phyloP scores from a whole-genome alignment of 2,329 filamentous ascomycete species.

The Microdochium bolleyi region DNA sequence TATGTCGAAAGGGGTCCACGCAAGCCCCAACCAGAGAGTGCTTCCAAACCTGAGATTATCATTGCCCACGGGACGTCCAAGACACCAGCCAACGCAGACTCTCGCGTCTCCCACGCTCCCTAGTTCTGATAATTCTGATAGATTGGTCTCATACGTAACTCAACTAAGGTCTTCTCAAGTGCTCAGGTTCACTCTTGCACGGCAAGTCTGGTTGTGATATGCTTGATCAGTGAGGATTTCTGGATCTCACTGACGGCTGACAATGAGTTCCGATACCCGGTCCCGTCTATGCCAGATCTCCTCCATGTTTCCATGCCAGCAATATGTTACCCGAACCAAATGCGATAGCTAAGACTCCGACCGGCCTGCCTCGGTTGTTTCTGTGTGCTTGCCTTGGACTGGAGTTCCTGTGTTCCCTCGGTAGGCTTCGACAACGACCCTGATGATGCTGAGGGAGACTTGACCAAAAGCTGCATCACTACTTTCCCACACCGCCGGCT shows the following conservation, averaged over 20 bases:
- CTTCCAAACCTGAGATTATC: neutral
- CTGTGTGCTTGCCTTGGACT: neutral
- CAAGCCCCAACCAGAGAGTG: neutral
- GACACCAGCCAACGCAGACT: neutral
- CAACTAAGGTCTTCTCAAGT: neutral
- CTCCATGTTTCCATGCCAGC: neutral
- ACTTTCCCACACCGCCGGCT: neutral
- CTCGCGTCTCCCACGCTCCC: neutral
- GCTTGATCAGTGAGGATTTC: neutral
- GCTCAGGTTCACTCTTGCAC: neutral
- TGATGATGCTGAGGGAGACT: neutral
- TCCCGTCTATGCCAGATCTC: neutral
- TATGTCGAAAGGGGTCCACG: neutral
- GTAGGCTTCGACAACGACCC: neutral
- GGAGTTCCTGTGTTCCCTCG: neutral
- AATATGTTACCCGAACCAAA: neutral
- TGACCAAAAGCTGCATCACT: neutral
- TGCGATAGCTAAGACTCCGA: neutral
- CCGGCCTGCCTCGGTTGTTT: neutral
- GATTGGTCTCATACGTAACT: neutral
- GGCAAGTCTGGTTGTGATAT: neutral
- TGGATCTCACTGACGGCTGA: neutral
- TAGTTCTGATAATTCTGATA: neutral
- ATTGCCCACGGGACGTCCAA: neutral
- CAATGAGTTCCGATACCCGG: neutral